Evolutionary conservation across 116 monocot genomes (phyloP).

Genomic region (Iris pallida): DNA sequence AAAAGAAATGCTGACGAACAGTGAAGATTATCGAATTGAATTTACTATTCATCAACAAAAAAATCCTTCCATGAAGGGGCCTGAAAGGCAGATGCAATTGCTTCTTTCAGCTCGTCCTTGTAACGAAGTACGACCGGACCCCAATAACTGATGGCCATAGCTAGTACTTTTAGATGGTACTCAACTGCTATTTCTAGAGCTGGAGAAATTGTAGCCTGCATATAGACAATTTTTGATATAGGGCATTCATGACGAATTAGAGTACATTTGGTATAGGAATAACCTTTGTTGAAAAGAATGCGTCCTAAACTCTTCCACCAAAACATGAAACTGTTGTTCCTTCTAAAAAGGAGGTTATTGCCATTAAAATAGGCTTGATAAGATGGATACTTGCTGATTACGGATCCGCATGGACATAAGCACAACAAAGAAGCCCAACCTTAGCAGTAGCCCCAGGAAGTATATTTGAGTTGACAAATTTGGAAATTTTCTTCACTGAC

Average conservation of each 20-base stretch:
- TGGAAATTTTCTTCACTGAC: slow-evolving; percentile 82
- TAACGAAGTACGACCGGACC: slow-evolving; percentile 63
- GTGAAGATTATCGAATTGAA: too few species aligned
- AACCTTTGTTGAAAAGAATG: slow-evolving; percentile 63
- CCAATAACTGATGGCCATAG: slow-evolving; percentile 65
- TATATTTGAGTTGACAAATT: slow-evolving; percentile 83
- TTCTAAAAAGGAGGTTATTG: slow-evolving; percentile 58
- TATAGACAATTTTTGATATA: slow-evolving; percentile 7
- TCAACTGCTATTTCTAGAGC: slow-evolving; percentile 80
- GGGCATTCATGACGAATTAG: background rate
- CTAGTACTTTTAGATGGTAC: slow-evolving; percentile 75
- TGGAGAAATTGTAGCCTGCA: slow-evolving; percentile 78
- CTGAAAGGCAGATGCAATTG: slow-evolving; percentile 83
- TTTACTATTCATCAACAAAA: too few species aligned
- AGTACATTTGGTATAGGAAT: background rate
- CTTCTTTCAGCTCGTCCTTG: slow-evolving; percentile 68
- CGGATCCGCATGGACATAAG: slow-evolving; percentile 82
- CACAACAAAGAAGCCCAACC: slow-evolving; percentile 94
- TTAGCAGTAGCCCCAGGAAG: slow-evolving; percentile 94
- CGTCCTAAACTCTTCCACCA: slow-evolving; percentile 37
- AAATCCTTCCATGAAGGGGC: slow-evolving; percentile 96
- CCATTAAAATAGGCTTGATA: slow-evolving; percentile 67
- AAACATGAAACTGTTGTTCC: slow-evolving; percentile 63
- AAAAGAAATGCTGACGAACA: too few species aligned
- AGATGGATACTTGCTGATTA: slow-evolving; percentile 59